phyloP scores from a whole-genome alignment of 2,329 filamentous ascomycete genomes.

The Penicillium sp. region DNA sequence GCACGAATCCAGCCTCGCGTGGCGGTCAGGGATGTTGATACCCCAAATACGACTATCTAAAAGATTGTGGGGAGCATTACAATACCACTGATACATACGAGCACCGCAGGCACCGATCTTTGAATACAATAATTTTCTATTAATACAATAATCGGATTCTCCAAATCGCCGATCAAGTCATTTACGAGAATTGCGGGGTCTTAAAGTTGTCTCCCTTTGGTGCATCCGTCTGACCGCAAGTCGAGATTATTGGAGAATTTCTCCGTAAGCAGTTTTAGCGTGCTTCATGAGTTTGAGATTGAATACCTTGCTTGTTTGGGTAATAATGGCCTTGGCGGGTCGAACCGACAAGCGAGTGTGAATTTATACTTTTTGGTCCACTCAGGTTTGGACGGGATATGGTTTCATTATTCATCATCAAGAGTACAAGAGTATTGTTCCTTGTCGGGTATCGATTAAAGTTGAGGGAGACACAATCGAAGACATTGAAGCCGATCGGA shows the following conservation, averaged over 20 bases:
- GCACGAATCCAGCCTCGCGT: constrained; percentile 23
- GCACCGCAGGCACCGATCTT: neutral
- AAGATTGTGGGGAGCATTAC: neutral
- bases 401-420: no score
- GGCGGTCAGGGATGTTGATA: constrained; percentile 26
- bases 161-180: neutral
- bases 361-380: neutral
- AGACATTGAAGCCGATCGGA: no score
- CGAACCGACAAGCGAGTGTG: neutral
- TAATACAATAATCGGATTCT: constrained; percentile 5
- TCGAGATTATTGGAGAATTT: constrained; percentile 1
- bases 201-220: constrained; percentile 5
- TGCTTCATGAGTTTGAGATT: neutral
- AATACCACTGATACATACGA: neutral
- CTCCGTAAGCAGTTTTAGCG: no score
- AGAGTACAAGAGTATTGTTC: no score
- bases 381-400: no score
- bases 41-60: neutral
- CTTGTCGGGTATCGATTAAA: no score
- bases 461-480: no score
- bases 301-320: neutral
- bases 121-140: neutral
- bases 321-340: neutral
- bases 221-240: constrained; percentile 19
- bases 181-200: constrained; percentile 10